These are phyloP conservation scores for Fraxinus angustifolia DNA, from an alignment of 305 asterid genomes.

Conservation along the genomic window DNA sequence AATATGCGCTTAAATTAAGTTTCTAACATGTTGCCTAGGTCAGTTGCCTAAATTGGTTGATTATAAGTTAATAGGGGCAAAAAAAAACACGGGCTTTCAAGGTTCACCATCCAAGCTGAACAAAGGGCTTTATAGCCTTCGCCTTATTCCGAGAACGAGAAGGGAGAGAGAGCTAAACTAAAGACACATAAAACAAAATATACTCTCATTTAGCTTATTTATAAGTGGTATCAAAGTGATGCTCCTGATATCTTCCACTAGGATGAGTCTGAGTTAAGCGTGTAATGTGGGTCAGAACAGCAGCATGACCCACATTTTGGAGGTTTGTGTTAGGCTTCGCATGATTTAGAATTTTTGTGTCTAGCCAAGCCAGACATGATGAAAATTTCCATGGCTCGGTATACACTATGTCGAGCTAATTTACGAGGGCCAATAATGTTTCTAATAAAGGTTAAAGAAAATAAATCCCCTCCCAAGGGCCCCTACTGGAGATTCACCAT, in stretches of 20 bases:
- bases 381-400: neutral
- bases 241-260: neutral
- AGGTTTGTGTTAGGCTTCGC: neutral
- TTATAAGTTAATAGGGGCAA: neutral
- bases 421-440: neutral
- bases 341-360: neutral
- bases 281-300: neutral
- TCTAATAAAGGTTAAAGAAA: neutral
- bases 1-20: neutral
- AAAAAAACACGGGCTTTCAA: neutral
- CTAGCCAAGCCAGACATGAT: neutral
- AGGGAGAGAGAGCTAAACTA: neutral
- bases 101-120: neutral
- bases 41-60: neutral
- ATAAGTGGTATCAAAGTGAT: neutral
- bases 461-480: neutral
- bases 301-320: neutral
- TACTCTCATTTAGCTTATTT: neutral
- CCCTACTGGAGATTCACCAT: neutral
- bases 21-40: neutral
- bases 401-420: neutral
- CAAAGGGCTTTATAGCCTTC: neutral
- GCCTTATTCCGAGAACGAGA: neutral
- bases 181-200: neutral
- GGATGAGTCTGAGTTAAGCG: neutral